Evolutionary conservation across 805 yeast genomes (phyloP).

Genomic region (Metschnikowia corniflorae): DNA sequence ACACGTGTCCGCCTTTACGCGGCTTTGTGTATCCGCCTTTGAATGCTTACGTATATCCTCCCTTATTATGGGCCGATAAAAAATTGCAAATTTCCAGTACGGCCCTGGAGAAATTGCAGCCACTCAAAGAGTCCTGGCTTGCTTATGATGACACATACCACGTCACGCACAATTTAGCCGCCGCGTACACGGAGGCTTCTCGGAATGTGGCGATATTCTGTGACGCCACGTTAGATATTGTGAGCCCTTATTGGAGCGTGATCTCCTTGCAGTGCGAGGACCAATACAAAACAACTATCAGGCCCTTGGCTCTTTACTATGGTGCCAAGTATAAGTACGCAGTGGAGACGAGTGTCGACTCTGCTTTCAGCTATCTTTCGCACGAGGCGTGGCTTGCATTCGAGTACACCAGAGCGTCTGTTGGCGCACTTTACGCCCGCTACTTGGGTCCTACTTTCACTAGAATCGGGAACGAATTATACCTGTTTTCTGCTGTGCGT

Average conservation of each 20-base stretch:
- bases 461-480: background rate
- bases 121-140: slow-evolving; percentile 2
- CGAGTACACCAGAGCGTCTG: background rate
- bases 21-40: slow-evolving; percentile 10
- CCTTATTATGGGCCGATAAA: slow-evolving; percentile 3
- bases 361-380: background rate
- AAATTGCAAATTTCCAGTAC: slow-evolving; percentile 2
- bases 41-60: slow-evolving; percentile 6
- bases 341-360: slow-evolving; percentile 10
- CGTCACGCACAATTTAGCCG: slow-evolving; percentile 5
- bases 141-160: slow-evolving; percentile 5
- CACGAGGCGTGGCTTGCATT: slow-evolving; percentile 3
- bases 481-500: background rate
- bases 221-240: background rate
- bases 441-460: slow-evolving; percentile 4
- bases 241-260: background rate
- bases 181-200: background rate
- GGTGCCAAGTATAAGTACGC: slow-evolving; percentile 9
- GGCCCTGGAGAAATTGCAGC: slow-evolving; percentile 1
- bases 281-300: slow-evolving; percentile 7
- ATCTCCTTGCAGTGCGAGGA: background rate
- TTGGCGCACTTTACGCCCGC: background rate
- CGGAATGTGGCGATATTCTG: background rate
- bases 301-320: slow-evolving; percentile 14
- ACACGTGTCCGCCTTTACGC: slow-evolving; percentile 12